Conservation (phyloP, 2,329 filamentous ascomycete species). For the Hawksworthiomyces lignivorus region DNA sequence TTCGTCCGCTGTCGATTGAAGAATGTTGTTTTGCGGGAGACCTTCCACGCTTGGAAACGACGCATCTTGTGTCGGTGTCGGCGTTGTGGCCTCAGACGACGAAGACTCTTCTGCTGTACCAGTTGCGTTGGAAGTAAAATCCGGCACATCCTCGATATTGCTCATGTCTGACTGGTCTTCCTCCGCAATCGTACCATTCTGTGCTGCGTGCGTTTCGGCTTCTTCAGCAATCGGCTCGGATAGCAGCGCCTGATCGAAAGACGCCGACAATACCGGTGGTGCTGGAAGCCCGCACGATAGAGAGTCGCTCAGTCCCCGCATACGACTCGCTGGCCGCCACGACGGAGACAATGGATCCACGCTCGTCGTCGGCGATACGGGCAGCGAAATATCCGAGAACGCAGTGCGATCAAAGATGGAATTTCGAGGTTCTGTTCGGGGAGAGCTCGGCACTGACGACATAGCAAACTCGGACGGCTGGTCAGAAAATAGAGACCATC, state of each 20-base stretch:
- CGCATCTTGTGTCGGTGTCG: slow-evolving; percentile 6
- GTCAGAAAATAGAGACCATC: slow-evolving; percentile 59
- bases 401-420: slow-evolving; percentile 68
- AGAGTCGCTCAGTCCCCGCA: slow-evolving; percentile 27
- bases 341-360: slow-evolving; percentile 59
- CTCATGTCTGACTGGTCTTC: background rate
- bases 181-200: background rate
- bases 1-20: background rate
- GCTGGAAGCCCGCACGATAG: slow-evolving; percentile 1
- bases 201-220: background rate
- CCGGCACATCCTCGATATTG: slow-evolving; percentile 1
- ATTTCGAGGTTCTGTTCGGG: slow-evolving; percentile 62
- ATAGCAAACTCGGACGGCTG: slow-evolving; percentile 55
- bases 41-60: slow-evolving; percentile 1
- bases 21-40: background rate
- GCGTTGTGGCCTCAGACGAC: slow-evolving; percentile 4
- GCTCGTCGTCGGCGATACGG: slow-evolving; percentile 75
- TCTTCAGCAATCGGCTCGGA: slow-evolving; percentile 10
- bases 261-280: background rate
- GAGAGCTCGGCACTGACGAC: slow-evolving; percentile 75
- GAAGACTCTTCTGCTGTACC: background rate
- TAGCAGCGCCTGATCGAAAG: background rate
- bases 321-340: slow-evolving; percentile 44
- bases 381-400: slow-evolving; percentile 61
- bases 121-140: background rate